phyloP scores from a whole-genome alignment of 306 rosid genomes.

The Prunus kanzakura region DNA sequence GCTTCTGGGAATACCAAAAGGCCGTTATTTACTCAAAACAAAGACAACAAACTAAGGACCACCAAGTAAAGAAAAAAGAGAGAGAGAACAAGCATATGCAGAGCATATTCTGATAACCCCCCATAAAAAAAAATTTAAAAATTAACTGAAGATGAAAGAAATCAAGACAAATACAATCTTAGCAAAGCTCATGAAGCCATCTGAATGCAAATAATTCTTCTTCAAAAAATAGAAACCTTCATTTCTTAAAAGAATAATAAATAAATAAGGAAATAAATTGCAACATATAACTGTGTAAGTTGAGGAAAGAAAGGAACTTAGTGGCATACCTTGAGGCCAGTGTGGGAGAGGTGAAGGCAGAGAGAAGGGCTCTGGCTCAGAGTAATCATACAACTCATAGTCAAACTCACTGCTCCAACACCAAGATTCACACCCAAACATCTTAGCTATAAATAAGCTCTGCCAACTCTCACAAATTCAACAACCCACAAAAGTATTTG shows the following conservation, averaged over 20 bases:
- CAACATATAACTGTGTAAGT: not conserved
- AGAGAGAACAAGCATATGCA: not conserved
- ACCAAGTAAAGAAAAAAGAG: not conserved
- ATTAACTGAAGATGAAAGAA: not conserved
- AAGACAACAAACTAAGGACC: not conserved
- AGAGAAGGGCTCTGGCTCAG: slow-evolving; percentile 55
- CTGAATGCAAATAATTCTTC: not conserved
- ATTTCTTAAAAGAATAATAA: not conserved
- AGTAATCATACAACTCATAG: slow-evolving; percentile 12
- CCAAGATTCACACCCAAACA: slow-evolving; percentile 63
- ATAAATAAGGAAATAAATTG: not conserved
- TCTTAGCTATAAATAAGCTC: slow-evolving; percentile 3
- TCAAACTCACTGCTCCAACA: slow-evolving; percentile 51
- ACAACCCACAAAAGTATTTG: not conserved
- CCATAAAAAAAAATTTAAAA: not conserved
- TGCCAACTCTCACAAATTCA: not conserved
- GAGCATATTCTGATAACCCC: not conserved
- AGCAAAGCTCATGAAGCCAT: not conserved
- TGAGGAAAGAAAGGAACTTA: not conserved
- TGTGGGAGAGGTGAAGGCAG: slow-evolving; percentile 75
- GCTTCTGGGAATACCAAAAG: not conserved
- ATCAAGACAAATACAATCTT: not conserved
- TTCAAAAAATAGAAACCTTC: not conserved
- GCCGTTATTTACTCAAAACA: not conserved
- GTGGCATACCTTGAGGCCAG: slow-evolving; percentile 76